A percentile compares a stretch with the other conserved stretches of the same genome.
Evolutionary conservation across 2,329 filamentous ascomycete genomes (phyloP).

Genomic region (Pseudocercospora macadamiae): DNA sequence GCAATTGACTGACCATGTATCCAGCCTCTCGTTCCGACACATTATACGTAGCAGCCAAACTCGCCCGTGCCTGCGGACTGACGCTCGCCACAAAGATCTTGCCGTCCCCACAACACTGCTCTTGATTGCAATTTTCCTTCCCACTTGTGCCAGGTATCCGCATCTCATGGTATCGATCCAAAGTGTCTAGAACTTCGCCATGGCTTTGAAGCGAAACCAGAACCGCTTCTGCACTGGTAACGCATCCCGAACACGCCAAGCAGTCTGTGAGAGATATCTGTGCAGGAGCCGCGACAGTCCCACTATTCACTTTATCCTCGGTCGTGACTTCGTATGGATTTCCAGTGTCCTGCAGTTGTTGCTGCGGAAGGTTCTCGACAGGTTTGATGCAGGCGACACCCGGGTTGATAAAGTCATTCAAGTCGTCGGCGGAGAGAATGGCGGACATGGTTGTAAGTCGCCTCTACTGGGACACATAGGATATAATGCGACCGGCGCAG

Average conservation of each 20-base stretch:
- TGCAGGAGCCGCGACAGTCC: constrained; percentile 66
- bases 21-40: constrained; percentile 74
- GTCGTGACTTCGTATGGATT: constrained; percentile 84
- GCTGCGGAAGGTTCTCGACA: constrained; percentile 81
- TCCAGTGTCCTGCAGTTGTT: constrained; percentile 48
- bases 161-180: constrained; percentile 62
- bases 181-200: constrained; percentile 79
- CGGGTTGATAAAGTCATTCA: constrained; percentile 98
- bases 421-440: constrained; percentile 92
- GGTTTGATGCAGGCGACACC: constrained; percentile 98
- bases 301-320: constrained; percentile 70
- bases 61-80: constrained; percentile 87
- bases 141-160: constrained; percentile 21
- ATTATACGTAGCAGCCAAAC: constrained; percentile 80
- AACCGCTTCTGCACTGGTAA: constrained; percentile 96
- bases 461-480: constrained; percentile 37
- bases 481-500: not conserved
- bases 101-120: constrained; percentile 46
- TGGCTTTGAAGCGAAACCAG: constrained; percentile 94
- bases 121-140: constrained; percentile 7
- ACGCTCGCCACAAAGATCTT: constrained; percentile 90
- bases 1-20: constrained; percentile 78
- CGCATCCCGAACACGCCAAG: constrained; percentile 94
- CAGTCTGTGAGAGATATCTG: constrained; percentile 97
- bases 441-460: constrained; percentile 71